phyloP scores from a whole-genome alignment of 192 early-diverging fungal species.

The Podila verticillata region DNA sequence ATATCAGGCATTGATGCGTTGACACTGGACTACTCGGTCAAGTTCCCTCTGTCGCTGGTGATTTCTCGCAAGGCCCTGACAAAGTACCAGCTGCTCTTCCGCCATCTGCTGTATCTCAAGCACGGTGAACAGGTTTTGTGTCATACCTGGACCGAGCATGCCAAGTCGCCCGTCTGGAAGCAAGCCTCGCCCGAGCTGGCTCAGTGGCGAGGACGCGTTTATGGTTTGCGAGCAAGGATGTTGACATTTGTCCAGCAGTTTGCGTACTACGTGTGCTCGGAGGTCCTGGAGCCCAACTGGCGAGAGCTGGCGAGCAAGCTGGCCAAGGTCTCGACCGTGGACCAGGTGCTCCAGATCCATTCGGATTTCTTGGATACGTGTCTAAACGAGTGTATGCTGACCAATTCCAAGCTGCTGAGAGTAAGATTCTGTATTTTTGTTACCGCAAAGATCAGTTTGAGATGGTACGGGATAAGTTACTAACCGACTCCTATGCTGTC shows the following conservation, averaged over 20 bases:
- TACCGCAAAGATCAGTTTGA: not conserved
- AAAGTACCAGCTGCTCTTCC: conserved; percentile 92
- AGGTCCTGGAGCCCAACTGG: conserved; percentile 96
- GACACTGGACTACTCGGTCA: conserved; percentile 82
- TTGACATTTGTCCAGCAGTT: conserved; percentile 93
- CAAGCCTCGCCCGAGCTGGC: conserved; percentile 59
- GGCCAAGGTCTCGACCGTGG: conserved; percentile 79
- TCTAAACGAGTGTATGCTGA: conserved; percentile 92
- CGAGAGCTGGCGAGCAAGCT: conserved; percentile 71
- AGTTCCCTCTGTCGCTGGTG: conserved; percentile 91
- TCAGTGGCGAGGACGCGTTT: conserved; percentile 70
- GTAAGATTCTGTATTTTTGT: conserved; percentile 49
- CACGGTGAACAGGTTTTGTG: conserved; percentile 88
- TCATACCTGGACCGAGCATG: conserved; percentile 78
- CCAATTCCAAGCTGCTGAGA: conserved; percentile 82
- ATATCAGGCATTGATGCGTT: conserved; percentile 84
- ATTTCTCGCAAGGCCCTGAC: conserved; percentile 83
- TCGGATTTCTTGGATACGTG: conserved; percentile 87
- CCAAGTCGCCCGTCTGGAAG: conserved; percentile 60
- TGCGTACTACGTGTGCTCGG: conserved; percentile 87
- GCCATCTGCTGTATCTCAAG: conserved; percentile 89
- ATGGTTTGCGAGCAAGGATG: conserved; percentile 83
- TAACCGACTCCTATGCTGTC: not conserved
- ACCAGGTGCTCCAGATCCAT: conserved; percentile 85
- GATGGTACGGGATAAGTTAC: not conserved